Conservation (phyloP, 2,329 filamentous ascomycete species). For the Aspergillus nomiae region DNA sequence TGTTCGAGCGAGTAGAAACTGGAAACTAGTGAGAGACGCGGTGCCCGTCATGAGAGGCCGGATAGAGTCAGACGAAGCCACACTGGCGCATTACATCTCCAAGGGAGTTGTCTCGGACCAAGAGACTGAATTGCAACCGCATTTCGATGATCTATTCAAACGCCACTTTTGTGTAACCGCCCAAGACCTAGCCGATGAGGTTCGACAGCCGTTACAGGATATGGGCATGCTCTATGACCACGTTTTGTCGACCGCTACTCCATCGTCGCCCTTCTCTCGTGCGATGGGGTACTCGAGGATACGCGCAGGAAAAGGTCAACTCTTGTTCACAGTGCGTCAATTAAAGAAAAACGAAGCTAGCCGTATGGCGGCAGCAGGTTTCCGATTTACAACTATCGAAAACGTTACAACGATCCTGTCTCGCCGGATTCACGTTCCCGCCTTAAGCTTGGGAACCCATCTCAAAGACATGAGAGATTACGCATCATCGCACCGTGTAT, state of each 20-base stretch:
- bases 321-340: conserved; percentile 76
- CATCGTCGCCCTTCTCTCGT: conserved; percentile 30
- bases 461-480: conserved; percentile 67
- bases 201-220: conserved; percentile 64
- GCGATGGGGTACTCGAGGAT: conserved; percentile 31
- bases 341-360: conserved; percentile 62
- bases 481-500: conserved; percentile 32
- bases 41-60: conserved; percentile 73
- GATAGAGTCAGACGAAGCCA: conserved; percentile 55
- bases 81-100: conserved; percentile 54
- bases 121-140: conserved; percentile 60
- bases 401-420: conserved; percentile 71
- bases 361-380: conserved; percentile 70
- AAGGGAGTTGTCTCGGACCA: conserved; percentile 30
- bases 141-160: conserved; percentile 76
- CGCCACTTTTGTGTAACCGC: conserved; percentile 83
- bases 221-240: conserved; percentile 75
- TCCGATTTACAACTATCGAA: conserved; percentile 71
- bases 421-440: conserved; percentile 72
- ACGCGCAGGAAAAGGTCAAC: conserved; percentile 66
- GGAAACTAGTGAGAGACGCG: conserved; percentile 68
- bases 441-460: conserved; percentile 60
- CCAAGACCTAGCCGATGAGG: conserved; percentile 67
- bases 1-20: conserved; percentile 77
- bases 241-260: conserved; percentile 66